Evolutionary conservation across 2,329 filamentous ascomycete genomes (phyloP).

Genomic region (Penicillium sp.): DNA sequence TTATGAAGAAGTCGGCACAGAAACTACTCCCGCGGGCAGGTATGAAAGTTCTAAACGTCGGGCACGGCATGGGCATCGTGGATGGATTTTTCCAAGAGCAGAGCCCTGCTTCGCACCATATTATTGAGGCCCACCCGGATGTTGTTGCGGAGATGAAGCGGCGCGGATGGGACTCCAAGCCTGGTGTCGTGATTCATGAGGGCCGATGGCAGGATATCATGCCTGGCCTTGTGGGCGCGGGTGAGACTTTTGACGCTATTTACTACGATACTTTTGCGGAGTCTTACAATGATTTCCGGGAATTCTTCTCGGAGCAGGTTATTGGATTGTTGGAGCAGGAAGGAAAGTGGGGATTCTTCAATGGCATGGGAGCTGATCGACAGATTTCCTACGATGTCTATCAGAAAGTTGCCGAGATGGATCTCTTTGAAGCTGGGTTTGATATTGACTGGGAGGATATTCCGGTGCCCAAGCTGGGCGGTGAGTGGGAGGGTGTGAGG

Average conservation of each 20-base stretch:
- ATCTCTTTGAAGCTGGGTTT: slow-evolving; percentile 82
- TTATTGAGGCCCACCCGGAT: slow-evolving; percentile 79
- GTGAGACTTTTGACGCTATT: slow-evolving; percentile 77
- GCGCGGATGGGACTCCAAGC: slow-evolving; percentile 66
- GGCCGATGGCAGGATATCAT: slow-evolving; percentile 82
- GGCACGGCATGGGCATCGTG: slow-evolving; percentile 89
- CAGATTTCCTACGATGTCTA: slow-evolving; percentile 96
- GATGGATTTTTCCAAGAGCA: slow-evolving; percentile 72
- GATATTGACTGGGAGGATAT: slow-evolving; percentile 85
- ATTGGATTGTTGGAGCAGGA: slow-evolving; percentile 66
- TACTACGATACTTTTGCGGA: slow-evolving; percentile 99
- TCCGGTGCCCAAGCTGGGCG: slow-evolving; percentile 69
- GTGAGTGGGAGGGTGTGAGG: slow-evolving; percentile 85
- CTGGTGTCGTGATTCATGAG: slow-evolving; percentile 60
- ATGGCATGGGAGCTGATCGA: slow-evolving; percentile 83
- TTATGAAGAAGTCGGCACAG: slow-evolving; percentile 76
- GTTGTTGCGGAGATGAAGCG: slow-evolving; percentile 69
- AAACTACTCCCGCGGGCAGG: slow-evolving; percentile 62
- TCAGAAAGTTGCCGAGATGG: slow-evolving; percentile 85
- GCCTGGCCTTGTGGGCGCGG: slow-evolving; percentile 64
- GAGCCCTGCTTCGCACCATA: slow-evolving; percentile 70
- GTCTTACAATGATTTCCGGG: slow-evolving; percentile 78
- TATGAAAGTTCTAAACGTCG: slow-evolving; percentile 76
- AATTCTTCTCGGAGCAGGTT: slow-evolving; percentile 86
- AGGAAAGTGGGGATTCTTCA: slow-evolving; percentile 63